Evolutionary conservation across 345 rosid genomes (phyloP).

Genomic region (Jatropha curcas): DNA sequence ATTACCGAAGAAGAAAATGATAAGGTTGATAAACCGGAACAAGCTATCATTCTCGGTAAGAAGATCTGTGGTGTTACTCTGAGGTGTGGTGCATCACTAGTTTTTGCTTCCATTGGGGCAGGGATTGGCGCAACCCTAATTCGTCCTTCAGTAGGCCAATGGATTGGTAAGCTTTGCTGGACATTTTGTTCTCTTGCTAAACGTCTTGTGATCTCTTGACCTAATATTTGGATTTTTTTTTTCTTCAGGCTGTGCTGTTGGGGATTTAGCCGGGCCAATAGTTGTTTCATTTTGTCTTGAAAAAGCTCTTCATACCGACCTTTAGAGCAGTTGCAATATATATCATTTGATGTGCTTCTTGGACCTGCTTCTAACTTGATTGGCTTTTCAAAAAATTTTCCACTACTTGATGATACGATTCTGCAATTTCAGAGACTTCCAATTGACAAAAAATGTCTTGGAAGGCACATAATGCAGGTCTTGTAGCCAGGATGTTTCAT

Average conservation of each 20-base stretch:
- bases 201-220: neutral
- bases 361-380: conserved; percentile 12
- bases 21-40: conserved; percentile 37
- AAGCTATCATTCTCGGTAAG: conserved; percentile 68
- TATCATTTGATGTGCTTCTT: neutral
- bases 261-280: conserved; percentile 84
- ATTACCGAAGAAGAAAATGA: conserved; percentile 45
- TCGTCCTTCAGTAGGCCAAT: conserved; percentile 85
- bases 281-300: conserved; percentile 65
- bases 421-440: neutral
- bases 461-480: neutral
- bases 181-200: neutral
- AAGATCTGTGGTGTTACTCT: conserved; percentile 64
- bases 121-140: conserved; percentile 72
- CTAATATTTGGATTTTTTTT: neutral
- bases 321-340: conserved; percentile 24
- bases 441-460: neutral
- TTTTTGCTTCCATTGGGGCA: conserved; percentile 91
- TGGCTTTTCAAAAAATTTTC: neutral
- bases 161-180: conserved; percentile 69
- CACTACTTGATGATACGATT: neutral
- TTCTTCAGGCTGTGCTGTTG: conserved; percentile 71
- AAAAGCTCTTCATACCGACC: conserved; percentile 50
- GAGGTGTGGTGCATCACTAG: conserved; percentile 71
- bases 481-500: neutral